Percentiles rank a stretch among this genome's conserved stretches.
Evolutionary conservation across 2,329 filamentous ascomycete species (phyloP).

Genomic region (Spiromastix sp.): DNA sequence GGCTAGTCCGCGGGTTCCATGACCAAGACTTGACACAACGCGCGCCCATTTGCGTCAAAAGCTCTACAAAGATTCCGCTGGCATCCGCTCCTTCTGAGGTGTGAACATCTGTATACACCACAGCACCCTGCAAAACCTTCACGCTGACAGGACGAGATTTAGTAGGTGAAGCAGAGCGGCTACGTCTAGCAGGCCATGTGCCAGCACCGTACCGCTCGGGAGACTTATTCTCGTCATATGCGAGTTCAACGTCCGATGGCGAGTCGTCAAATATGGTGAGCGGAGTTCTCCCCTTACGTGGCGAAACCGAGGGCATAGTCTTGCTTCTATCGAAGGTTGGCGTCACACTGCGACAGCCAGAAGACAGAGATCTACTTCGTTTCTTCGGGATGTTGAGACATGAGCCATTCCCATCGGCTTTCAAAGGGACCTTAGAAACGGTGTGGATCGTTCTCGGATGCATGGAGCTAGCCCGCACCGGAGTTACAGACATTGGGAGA

Average conservation of each 20-base stretch:
- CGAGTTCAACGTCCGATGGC: not conserved
- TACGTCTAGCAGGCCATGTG: slow-evolving; percentile 7
- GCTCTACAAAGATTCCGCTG: slow-evolving; percentile 68
- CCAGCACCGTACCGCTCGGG: not conserved
- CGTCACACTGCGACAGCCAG: slow-evolving; percentile 27
- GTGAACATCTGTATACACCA: slow-evolving; percentile 75
- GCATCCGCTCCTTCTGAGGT: slow-evolving; percentile 73
- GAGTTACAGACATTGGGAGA: slow-evolving; percentile 41
- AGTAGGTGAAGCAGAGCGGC: slow-evolving; percentile 20
- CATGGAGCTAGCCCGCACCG: slow-evolving; percentile 37
- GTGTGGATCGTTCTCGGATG: slow-evolving; percentile 55
- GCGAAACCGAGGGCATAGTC: slow-evolving; percentile 15
- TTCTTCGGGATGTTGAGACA: slow-evolving; percentile 37
- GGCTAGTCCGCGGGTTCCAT: slow-evolving; percentile 53
- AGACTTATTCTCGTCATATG: too few species aligned
- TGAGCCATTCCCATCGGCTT: slow-evolving; percentile 48
- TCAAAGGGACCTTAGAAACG: slow-evolving; percentile 66
- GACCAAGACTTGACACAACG: slow-evolving; percentile 65
- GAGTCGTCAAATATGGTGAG: slow-evolving; percentile 7
- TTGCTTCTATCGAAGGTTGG: slow-evolving; percentile 19
- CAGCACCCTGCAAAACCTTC: slow-evolving; percentile 54
- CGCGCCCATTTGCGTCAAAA: slow-evolving; percentile 73
- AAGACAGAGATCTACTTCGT: slow-evolving; percentile 43
- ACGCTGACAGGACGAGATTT: slow-evolving; percentile 14
- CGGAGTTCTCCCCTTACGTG: slow-evolving; percentile 11